phyloP scores from a whole-genome alignment of 1,284 basidiomycete genomes.

The Microstroma glucosiphilum region DNA sequence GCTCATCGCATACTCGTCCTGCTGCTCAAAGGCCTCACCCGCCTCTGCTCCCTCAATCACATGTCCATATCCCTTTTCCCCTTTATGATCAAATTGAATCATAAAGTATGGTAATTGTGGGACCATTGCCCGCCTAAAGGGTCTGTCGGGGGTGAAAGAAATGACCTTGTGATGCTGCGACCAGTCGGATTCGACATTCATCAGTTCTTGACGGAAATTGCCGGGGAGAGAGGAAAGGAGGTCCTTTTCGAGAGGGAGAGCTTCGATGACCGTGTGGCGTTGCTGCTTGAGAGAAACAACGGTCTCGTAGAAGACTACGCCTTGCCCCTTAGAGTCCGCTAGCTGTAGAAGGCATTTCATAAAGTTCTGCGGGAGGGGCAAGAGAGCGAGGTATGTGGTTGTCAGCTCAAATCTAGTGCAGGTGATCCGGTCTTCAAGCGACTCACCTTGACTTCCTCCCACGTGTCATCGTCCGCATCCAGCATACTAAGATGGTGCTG shows the following conservation, averaged over 20 bases:
- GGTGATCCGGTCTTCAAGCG: neutral
- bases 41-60: constrained; percentile 57
- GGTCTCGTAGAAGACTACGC: constrained; percentile 89
- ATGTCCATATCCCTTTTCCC: constrained; percentile 69
- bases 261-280: constrained; percentile 82
- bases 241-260: constrained; percentile 78
- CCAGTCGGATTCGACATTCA: constrained; percentile 89
- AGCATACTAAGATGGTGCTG: constrained; percentile 77
- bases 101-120: constrained; percentile 96
- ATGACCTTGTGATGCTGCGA: constrained; percentile 94
- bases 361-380: constrained; percentile 66
- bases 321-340: constrained; percentile 74
- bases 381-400: neutral
- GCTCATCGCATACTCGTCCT: constrained; percentile 11
- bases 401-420: too few species aligned
- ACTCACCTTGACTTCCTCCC: constrained; percentile 56
- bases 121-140: constrained; percentile 59
- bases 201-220: constrained; percentile 90
- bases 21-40: constrained; percentile 33
- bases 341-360: constrained; percentile 97
- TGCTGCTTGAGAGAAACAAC: constrained; percentile 78
- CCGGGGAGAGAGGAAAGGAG: constrained; percentile 77
- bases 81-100: constrained; percentile 95
- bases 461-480: constrained; percentile 93
- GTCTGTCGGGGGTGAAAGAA: constrained; percentile 64